These are phyloP conservation scores for Ophiostoma pallidulum DNA, from an alignment of 2,329 filamentous ascomycete genomes.

Conservation along the genomic window DNA sequence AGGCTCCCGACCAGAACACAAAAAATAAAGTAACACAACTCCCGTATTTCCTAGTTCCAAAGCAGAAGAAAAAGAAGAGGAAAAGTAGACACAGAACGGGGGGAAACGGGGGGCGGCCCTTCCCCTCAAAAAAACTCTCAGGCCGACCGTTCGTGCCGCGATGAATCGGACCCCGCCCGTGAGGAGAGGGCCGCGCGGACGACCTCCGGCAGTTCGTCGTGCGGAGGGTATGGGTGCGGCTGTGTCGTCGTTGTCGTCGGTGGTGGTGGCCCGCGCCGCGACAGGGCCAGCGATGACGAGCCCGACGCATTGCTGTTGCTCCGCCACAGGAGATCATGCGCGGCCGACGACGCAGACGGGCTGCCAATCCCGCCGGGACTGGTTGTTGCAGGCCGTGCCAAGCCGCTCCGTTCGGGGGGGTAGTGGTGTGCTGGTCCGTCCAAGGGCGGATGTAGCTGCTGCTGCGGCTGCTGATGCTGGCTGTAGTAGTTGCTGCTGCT, in stretches of 20 bases:
- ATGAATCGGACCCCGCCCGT: background rate
- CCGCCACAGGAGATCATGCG: conserved; percentile 4
- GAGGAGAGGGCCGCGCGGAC: no score
- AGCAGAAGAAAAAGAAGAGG: no score
- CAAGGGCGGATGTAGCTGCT: background rate
- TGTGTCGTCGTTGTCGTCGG: no score
- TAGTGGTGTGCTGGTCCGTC: background rate
- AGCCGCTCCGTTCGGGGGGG: background rate
- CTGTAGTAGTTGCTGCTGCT: conserved; percentile 4
- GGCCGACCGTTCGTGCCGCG: no score
- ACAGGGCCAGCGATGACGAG: background rate
- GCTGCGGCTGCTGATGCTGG: conserved; percentile 6
- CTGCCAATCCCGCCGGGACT: no score
- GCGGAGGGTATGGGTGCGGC: no score
- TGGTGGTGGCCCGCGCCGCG: background rate
- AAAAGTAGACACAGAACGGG: no score
- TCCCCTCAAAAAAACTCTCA: no score
- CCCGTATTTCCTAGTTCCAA: no score
- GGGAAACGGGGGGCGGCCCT: background rate
- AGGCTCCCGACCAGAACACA: no score
- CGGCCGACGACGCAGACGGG: background rate
- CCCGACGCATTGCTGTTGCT: conserved; percentile 7
- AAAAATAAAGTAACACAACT: no score
- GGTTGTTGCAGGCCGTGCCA: background rate
- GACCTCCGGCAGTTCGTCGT: no score